These are phyloP conservation scores for Plectranthus barbatus DNA, from an alignment of 257 asterid species.

Conservation along the genomic window DNA sequence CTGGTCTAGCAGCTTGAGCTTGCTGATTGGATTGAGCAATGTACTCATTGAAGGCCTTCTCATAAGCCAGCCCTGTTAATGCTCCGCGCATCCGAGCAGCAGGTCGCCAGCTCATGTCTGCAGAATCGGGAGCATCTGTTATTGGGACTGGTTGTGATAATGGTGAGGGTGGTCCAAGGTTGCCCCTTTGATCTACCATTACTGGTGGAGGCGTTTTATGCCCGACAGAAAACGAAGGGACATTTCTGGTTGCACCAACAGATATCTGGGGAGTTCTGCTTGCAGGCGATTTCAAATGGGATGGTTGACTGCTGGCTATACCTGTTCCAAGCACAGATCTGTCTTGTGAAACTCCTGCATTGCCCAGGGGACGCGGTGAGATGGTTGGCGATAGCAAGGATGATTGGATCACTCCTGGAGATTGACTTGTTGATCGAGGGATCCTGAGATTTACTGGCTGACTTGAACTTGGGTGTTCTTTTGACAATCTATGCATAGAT, in stretches of 20 bases:
- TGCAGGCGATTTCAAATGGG: constrained; percentile 23
- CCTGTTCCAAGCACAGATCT: constrained; percentile 15
- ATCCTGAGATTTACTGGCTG: constrained; percentile 20
- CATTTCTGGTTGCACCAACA: constrained; percentile 21
- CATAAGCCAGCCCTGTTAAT: constrained; percentile 50
- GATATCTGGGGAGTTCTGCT: constrained; percentile 35
- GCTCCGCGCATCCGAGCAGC: constrained; percentile 75
- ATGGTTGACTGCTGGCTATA: constrained; percentile 24
- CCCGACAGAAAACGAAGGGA: constrained; percentile 15
- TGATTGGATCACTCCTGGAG: constrained; percentile 24
- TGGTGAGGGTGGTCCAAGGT: constrained; percentile 17
- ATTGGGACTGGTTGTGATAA: constrained; percentile 25
- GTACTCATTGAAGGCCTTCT: constrained; percentile 34
- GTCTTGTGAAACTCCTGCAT: constrained; percentile 21
- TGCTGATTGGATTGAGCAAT: constrained; percentile 42
- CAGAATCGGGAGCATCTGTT: constrained; percentile 10
- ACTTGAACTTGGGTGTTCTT: constrained; percentile 19
- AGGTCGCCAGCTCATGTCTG: constrained; percentile 48
- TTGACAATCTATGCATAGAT: constrained; percentile 24
- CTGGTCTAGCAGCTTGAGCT: constrained; percentile 36
- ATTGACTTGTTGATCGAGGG: constrained; percentile 25
- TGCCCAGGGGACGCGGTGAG: constrained; percentile 19
- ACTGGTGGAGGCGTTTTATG: constrained; percentile 7
- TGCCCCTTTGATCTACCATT: constrained; percentile 26
- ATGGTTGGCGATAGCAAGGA: constrained; percentile 22